Evolutionary conservation across 1,284 basidiomycete genomes (phyloP).

Genomic region (Cutaneotrichosporon mucoides): DNA sequence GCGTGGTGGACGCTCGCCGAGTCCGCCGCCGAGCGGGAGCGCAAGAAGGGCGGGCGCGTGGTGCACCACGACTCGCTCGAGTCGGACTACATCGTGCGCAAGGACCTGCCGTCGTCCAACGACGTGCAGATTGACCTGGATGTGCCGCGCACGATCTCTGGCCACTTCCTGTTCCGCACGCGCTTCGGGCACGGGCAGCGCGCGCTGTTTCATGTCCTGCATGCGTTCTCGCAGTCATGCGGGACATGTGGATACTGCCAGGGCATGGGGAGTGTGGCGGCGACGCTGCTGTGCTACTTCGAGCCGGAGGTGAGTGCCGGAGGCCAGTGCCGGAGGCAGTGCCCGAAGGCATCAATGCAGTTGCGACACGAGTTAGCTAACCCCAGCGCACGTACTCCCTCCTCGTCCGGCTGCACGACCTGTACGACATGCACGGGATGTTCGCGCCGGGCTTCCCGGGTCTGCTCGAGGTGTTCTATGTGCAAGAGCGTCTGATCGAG

Average conservation of each 20-base stretch:
- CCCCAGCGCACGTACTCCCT: conserved; percentile 68
- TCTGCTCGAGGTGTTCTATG: conserved; percentile 85
- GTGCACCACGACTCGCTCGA: conserved; percentile 27
- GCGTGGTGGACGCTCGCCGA: conserved; percentile 76
- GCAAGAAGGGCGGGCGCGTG: neutral
- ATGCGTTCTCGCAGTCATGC: conserved; percentile 82
- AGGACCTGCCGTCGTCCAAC: conserved; percentile 76
- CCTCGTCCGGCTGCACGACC: conserved; percentile 77
- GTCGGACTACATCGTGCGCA: conserved; percentile 57
- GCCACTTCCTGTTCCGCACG: conserved; percentile 90
- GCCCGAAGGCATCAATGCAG: neutral
- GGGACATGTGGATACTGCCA: conserved; percentile 93
- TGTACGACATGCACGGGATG: conserved; percentile 82
- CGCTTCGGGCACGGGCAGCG: conserved; percentile 94
- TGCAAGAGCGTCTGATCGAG: conserved; percentile 84
- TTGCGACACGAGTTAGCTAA: neutral
- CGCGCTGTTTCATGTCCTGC: conserved; percentile 88
- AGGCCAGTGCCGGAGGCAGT: neutral
- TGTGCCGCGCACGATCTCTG: conserved; percentile 92
- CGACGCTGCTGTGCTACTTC: conserved; percentile 90
- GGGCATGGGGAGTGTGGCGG: conserved; percentile 97
- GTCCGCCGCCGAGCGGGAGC: conserved; percentile 37
- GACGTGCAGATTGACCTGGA: conserved; percentile 99
- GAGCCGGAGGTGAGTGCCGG: conserved; percentile 61
- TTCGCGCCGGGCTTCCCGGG: conserved; percentile 96